These are phyloP conservation scores for Puccinia novopanici DNA, from an alignment of 1,284 basidiomycete species.

Conservation along the genomic window DNA sequence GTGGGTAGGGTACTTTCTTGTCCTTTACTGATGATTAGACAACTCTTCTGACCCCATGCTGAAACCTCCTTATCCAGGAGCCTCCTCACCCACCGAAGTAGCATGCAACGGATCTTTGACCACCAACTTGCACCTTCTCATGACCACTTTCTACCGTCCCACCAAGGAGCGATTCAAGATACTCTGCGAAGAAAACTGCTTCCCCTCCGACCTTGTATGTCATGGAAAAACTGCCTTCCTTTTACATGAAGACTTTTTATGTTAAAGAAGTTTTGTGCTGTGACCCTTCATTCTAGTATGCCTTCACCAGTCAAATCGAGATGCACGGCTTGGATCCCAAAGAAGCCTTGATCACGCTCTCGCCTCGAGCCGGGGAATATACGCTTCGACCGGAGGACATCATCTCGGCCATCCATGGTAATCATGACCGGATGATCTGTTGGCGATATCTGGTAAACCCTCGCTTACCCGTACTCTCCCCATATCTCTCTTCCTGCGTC, in stretches of 20 bases:
- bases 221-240: not conserved
- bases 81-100: slow-evolving; percentile 76
- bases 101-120: slow-evolving; percentile 93
- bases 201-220: slow-evolving; percentile 88
- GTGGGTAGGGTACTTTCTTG: slow-evolving; percentile 65
- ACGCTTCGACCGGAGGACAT: slow-evolving; percentile 89
- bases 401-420: slow-evolving; percentile 70
- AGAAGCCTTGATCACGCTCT: slow-evolving; percentile 75
- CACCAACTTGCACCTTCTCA: slow-evolving; percentile 88
- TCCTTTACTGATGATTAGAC: no score
- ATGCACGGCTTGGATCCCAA: slow-evolving; percentile 77
- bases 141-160: slow-evolving; percentile 91
- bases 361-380: slow-evolving; percentile 78
- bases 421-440: not conserved
- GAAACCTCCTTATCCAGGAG: no score
- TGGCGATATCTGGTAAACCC: not conserved
- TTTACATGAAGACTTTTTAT: not conserved
- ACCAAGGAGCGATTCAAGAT: slow-evolving; percentile 83
- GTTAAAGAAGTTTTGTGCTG: slow-evolving; percentile 16
- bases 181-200: slow-evolving; percentile 88
- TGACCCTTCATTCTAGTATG: slow-evolving; percentile 72
- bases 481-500: not conserved
- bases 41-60: no score
- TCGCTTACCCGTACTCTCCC: not conserved
- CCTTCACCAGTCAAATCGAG: slow-evolving; percentile 81